Conservation (phyloP, 371 early-diverging fungal species). For the Gilbertella persicaria region DNA sequence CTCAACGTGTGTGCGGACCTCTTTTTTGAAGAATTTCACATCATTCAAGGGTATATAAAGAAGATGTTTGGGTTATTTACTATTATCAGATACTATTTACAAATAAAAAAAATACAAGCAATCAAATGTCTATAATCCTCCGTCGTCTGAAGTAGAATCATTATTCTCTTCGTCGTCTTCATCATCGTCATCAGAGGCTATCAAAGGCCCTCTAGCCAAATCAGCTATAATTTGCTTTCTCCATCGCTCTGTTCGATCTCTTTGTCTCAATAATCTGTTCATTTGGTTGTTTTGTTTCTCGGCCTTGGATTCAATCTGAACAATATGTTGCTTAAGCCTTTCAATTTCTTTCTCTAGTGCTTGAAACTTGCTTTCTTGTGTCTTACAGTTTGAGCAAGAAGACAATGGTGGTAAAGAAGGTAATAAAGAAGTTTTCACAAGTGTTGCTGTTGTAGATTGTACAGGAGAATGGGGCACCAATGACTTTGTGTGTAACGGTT, state of each 20-base stretch:
- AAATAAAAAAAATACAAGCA: too few relatives aligned
- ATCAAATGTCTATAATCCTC: too few relatives aligned
- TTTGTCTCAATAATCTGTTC: constrained; percentile 11
- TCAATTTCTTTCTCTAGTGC: constrained; percentile 17
- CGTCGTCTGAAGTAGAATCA: constrained; percentile 10
- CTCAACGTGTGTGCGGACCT: too few relatives aligned
- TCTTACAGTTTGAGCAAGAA: constrained; percentile 24
- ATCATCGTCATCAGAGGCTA: constrained; percentile 14
- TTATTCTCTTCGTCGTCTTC: constrained; percentile 19
- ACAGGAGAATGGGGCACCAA: not conserved
- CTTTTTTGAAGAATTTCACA: too few relatives aligned
- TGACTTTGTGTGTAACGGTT: not conserved
- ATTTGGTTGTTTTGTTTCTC: constrained; percentile 19
- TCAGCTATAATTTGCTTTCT: constrained; percentile 27
- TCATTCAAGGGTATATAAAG: too few relatives aligned
- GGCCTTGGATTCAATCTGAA: constrained; percentile 19
- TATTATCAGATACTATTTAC: too few relatives aligned
- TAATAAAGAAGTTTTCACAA: not conserved
- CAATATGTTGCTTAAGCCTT: constrained; percentile 16
- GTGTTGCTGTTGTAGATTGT: not conserved
- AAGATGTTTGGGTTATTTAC: too few relatives aligned
- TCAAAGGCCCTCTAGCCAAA: constrained; percentile 20
- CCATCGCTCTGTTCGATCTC: constrained; percentile 23
- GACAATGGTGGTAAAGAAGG: constrained; percentile 2
- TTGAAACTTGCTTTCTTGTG: constrained; percentile 13